These are phyloP conservation scores for Aspergillus sp. DNA, from an alignment of 2,329 filamentous ascomycete species.

Conservation along the genomic window DNA sequence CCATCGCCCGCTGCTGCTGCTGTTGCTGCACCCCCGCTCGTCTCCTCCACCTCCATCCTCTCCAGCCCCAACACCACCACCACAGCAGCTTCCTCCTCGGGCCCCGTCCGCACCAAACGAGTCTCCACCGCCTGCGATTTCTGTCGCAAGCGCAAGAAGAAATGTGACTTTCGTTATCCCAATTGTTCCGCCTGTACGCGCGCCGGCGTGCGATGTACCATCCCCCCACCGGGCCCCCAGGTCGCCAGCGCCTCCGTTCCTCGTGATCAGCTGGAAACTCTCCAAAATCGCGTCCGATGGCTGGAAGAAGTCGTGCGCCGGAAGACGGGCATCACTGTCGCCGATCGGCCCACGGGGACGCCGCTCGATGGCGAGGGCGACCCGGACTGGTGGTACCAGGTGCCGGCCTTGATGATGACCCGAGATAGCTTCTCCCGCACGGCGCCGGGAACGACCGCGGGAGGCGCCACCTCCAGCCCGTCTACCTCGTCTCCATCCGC, in stretches of 20 bases:
- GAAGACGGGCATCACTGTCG: slow-evolving; percentile 34
- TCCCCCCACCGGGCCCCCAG: slow-evolving; percentile 37
- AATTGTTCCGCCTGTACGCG: slow-evolving; percentile 40
- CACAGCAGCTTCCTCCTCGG: neutral
- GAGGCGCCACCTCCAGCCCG: slow-evolving; percentile 2
- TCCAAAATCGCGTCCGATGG: slow-evolving; percentile 40
- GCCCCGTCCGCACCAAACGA: slow-evolving; percentile 28
- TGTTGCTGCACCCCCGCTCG: neutral
- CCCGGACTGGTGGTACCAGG: slow-evolving; percentile 38
- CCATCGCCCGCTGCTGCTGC: neutral
- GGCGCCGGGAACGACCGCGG: neutral
- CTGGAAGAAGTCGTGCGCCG: slow-evolving; percentile 35
- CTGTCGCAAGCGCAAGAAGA: slow-evolving; percentile 41
- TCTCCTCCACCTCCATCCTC: slow-evolving; percentile 6
- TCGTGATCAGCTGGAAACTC: slow-evolving; percentile 38
- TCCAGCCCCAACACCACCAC: neutral
- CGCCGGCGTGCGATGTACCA: slow-evolving; percentile 39
- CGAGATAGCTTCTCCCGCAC: slow-evolving; percentile 21
- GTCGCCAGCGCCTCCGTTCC: slow-evolving; percentile 37
- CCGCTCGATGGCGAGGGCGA: slow-evolving; percentile 32
- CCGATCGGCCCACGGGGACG: slow-evolving; percentile 31
- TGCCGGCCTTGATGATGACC: slow-evolving; percentile 35
- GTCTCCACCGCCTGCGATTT: slow-evolving; percentile 41
- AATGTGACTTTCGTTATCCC: slow-evolving; percentile 41
- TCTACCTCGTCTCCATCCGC: slow-evolving; percentile 12